phyloP scores from a whole-genome alignment of 2,329 filamentous ascomycete species.

The Pseudogymnoascus pannorum region DNA sequence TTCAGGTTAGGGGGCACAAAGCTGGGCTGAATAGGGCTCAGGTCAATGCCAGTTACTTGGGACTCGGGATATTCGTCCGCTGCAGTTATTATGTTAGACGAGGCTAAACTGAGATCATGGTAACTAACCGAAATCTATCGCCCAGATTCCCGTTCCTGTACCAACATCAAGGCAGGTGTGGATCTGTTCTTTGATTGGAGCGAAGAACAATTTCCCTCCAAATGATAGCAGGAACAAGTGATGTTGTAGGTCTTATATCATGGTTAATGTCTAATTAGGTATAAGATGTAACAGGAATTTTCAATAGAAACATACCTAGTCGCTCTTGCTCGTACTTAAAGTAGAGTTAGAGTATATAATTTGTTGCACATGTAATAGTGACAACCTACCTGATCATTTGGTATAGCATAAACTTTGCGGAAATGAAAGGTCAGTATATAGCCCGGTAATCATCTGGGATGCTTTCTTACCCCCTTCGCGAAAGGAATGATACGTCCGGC shows the following conservation, averaged over 20 bases:
- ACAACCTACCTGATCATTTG: constrained; percentile 11
- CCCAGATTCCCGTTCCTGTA: constrained; percentile 37
- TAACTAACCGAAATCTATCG: constrained; percentile 33
- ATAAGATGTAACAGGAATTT: background rate
- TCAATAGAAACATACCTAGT: constrained; percentile 8
- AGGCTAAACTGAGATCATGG: background rate
- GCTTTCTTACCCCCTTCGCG: constrained; percentile 12
- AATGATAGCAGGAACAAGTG: constrained; percentile 19
- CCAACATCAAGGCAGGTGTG: constrained; percentile 33
- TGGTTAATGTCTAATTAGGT: background rate
- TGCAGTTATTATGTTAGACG: background rate
- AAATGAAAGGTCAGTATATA: background rate
- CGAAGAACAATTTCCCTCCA: constrained; percentile 18
- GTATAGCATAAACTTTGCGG: constrained; percentile 11
- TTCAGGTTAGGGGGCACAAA: constrained; percentile 65
- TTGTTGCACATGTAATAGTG: background rate
- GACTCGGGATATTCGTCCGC: constrained; percentile 22
- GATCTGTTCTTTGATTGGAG: constrained; percentile 23
- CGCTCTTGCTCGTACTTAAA: constrained; percentile 1
- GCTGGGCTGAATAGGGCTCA: constrained; percentile 27
- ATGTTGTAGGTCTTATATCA: constrained; percentile 19
- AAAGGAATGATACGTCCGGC: constrained; percentile 33
- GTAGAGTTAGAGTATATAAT: background rate
- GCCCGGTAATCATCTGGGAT: background rate
- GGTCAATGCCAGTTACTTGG: constrained; percentile 23